Base-by-base conservation (phyloP, 1,139 yeast species). In the Diutina sp. region DNA sequence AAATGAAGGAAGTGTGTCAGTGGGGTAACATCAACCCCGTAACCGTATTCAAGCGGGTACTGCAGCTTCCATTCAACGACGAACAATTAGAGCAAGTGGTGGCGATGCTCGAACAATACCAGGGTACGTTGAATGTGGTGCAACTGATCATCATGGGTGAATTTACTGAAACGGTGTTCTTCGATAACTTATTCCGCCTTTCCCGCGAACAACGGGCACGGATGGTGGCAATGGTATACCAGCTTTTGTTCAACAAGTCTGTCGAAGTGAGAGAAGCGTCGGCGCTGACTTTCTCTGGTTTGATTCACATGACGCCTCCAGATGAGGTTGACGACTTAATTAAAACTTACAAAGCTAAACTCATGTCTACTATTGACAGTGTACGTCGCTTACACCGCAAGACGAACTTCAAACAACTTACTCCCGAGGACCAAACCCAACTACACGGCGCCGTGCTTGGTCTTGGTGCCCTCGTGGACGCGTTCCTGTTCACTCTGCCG, bases 391-490 rank as follows among this genome's bases (percentile, higher is more conserved):
- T 64, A 58, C 68, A 71, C 55, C 68, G 70, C 59, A 66, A 65
- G 69, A 55, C 58, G 7, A 71, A 70, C 1, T 69, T 67, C 60
- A 72, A 69, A 60, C 67, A 65, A 48, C 63, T 68, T 55, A 62
- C 78, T 0, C 64, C 70, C 46, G 77, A 76, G 5, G 82, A 83
- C 59, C 64, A 71, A 2, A 72, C 79, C 12, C 69, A 72, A 12
- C 72, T 91, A 7, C 99, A 93, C 66, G 96, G 95, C 2, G 91
- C 97, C 2, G 87, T 93, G 0, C 72, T 95, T 32, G 98, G 98
- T 0, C 73, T 93, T 12, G 96, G 98, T 4, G 87, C 98, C 0
- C 73, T 93, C 51, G 83, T 93, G 2, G 85, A 87, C 58, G 98
- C 99, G 0, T 93, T 87, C 71, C 93, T 98, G 2, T 93, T 90